phyloP scores from a whole-genome alignment of 208 protist genomes.

The Polymyxa betae region DNA sequence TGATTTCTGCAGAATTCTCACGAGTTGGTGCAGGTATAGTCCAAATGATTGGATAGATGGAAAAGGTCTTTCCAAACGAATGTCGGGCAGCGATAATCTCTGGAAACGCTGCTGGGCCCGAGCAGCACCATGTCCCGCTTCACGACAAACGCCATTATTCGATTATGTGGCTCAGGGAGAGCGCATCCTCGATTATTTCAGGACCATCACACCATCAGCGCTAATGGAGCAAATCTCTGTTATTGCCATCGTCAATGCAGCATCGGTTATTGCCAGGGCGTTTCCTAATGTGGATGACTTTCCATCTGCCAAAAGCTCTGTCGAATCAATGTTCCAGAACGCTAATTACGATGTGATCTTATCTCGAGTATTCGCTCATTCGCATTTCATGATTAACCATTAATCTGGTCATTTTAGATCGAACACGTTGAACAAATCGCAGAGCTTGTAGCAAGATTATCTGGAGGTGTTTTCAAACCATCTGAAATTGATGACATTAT shows the following conservation, averaged over 20 bases:
- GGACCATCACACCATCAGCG: neutral
- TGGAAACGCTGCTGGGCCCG: neutral
- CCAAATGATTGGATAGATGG: conserved; percentile 8
- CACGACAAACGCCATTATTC: conserved; percentile 31
- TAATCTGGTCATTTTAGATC: too few species aligned
- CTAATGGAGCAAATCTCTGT: neutral
- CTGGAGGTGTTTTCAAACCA: too few species aligned
- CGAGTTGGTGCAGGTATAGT: neutral
- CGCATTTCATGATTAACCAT: too few species aligned
- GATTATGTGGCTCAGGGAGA: conserved; percentile 27
- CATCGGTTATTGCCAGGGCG: neutral
- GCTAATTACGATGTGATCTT: too few species aligned
- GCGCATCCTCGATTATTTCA: conserved; percentile 37
- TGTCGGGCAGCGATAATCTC: conserved; percentile 1
- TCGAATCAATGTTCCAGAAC: too few species aligned
- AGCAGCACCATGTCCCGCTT: neutral
- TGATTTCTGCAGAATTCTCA: too few species aligned
- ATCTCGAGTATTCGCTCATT: too few species aligned
- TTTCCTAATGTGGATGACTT: neutral
- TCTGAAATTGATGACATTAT: too few species aligned
- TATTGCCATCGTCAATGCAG: conserved; percentile 24
- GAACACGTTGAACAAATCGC: too few species aligned
- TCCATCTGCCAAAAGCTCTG: too few species aligned
- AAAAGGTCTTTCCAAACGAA: neutral
- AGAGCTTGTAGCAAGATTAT: too few species aligned